Base-by-base conservation (phyloP, 164 flowering plant species). In the Chimonanthus praecox region DNA sequence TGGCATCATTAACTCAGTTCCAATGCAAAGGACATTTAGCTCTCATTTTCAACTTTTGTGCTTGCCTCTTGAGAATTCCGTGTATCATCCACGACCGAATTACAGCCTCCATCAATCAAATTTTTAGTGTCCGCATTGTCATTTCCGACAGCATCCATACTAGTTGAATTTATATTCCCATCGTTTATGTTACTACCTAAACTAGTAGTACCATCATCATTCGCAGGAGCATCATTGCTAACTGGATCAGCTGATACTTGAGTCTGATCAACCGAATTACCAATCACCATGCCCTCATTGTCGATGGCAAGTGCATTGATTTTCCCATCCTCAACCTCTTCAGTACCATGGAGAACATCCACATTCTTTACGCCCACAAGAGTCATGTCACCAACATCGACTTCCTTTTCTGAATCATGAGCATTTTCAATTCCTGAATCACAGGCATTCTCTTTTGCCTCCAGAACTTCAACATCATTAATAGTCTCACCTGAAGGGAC, bases 391-490 rank as follows among this genome's bases (percentile, higher is more conserved):
- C 5, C 43, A 46, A 6, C 33, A 33, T 33, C 33, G 33, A 33
- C 33, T 33, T 33, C 33, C 33, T 33, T 33, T 33, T 33, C 33
- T 33, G 2, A 1, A 33, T 33, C 33, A 33, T 33, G 33, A 33
- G 33, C 33, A 33, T 33, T 33, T 33, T 5, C 10, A 9, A 21
- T 33, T 18, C 45, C 66, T 21, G 11, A 63, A 18, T 63, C 66
- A 63, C 65, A 18, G 45, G 16, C 3, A 13, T 44, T 15, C 7
- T 66, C 48, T 18, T 45, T 49, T 46, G 69, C 49, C 48, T 44
- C 43, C 69, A 66, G 43, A 63, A 63, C 66, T 63, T 63, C 44
- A 63, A 33, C 66, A 63, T 21, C 66, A 63, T 63, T 63, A 7
- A 43, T 21, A 63, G 66, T 10, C 33, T n/a, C 66, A 63, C 43